Base-by-base conservation (phyloP, 345 rosid genomes). In the Hibiscus mutabilis region DNA sequence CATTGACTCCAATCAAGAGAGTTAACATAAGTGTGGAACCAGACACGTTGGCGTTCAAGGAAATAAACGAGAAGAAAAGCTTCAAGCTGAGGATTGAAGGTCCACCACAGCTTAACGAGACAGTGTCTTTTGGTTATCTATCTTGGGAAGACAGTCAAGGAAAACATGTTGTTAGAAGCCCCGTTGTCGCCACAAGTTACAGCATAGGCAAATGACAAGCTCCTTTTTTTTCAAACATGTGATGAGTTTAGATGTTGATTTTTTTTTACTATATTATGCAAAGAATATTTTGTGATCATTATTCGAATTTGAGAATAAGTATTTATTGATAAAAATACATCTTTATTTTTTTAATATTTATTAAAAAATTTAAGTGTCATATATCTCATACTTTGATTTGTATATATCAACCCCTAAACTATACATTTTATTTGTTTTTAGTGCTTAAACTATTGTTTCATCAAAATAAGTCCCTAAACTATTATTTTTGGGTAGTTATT, bases 111-210 rank as follows among this genome's bases (percentile, higher is more conserved):
- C 57, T 73, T 56, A 51, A 65, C 18, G 62, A 66, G 12, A 9
- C 5, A 0, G 75, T 74, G 13, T 67, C 42, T 16, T 85, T 68
- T 70, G 89, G 91, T 37, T 80, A 68, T 60, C 73, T 89, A 10
- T 71, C 10, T 7, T 89, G 94, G 91, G 79, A 58, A 59, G 89
- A 87, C n/a, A 42, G 8, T n/a, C 78, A 44, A 25, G 76, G 78
- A 9, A 79, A 75, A 66, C 68, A 86, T 70, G 75, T 27, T 46
- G 88, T 89, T 60, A 77, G 52, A 51, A 89, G 94, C 76, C 88
- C 91, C n/a, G 76, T 89, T 15, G 86, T 78, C 13, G 81, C 76
- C 16, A 75, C 84, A 16, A 72, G 60, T 29, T 61, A 33, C 66
- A 70, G 0, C 3, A 44, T 44, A 6, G 69, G 15, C 16, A 42